Evolutionary conservation across 2,329 filamentous ascomycete species (phyloP).

Genomic region (Colletotrichum cereale): DNA sequence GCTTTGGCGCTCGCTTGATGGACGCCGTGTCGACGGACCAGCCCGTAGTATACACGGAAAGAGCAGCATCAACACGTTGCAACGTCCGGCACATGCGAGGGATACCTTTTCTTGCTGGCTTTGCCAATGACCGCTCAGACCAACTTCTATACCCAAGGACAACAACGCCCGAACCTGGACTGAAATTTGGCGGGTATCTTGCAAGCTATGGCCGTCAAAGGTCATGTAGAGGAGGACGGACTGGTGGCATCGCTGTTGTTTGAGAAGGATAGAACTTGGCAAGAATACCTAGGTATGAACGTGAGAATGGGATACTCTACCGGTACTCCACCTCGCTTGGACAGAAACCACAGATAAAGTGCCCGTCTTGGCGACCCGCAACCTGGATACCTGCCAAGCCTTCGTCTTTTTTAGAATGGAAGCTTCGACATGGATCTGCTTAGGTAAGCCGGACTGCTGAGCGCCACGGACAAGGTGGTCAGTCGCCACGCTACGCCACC

Average conservation of each 20-base stretch:
- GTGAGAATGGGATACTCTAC: no score
- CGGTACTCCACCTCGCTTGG: not conserved
- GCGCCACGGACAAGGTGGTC: slow-evolving; percentile 28
- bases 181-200: not conserved
- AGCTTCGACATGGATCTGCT: not conserved
- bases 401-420: not conserved
- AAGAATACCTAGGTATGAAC: no score
- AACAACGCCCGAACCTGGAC: not conserved
- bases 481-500: slow-evolving; percentile 29
- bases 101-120: not conserved
- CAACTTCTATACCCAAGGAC: not conserved
- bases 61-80: not conserved
- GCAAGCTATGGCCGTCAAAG: not conserved
- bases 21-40: not conserved
- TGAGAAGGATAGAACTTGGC: not conserved
- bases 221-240: not conserved
- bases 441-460: not conserved
- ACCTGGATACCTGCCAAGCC: slow-evolving; percentile 9
- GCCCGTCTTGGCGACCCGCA: slow-evolving; percentile 29
- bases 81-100: not conserved
- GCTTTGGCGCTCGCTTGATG: not conserved
- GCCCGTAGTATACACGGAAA: not conserved
- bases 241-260: not conserved
- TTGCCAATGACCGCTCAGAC: not conserved
- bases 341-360: slow-evolving; percentile 9